Base-by-base conservation (phyloP, 1,284 basidiomycete species). In the Trichosporon inkin region DNA sequence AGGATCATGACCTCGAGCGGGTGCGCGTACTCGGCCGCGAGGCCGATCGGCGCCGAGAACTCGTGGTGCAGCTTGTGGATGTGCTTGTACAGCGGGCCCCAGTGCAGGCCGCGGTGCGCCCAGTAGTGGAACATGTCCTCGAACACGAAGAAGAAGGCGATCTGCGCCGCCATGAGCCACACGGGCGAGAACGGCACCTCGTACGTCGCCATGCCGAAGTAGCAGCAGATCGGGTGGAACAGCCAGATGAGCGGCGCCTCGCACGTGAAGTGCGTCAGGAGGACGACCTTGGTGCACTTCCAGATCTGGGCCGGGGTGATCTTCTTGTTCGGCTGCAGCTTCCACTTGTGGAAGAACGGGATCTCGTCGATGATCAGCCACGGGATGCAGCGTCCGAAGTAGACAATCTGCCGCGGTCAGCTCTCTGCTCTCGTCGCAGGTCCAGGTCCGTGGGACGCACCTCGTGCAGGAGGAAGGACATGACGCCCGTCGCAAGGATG, bases 1-100 rank as follows among this genome's bases (percentile, higher is more conserved):
- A 96, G 87, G 69, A 96, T 93, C 78, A 94, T 85, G 58, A 94
- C 90, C 79, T 97, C 93, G 13, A 91, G 86, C 0, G 93, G 93
- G 79, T 97, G 93, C 0, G 93, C 92, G 74, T 97, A 99, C 79
- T 99, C 96, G 13, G 96, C 95, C 8, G 95, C 76, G 35, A 99
- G 86, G 70, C 95, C 95, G 74, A 98, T 97, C 0, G 95, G 95
- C 19, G 95, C 94, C 19, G 89, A 89, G 80, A 94, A 97, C 75
- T 96, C 93, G 85, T 98, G 95, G 80, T 98, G 91, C 51, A 92
- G 83, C 82, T 98, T 98, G 86, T 99, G 95, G 67, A 98, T 93
- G 80, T 96, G 83, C 81, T 93, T 96, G 86, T 99, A 99, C 60
- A 99, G 83, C 4, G 86, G 82, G 57, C 92, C 90, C 73, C 85